Conservation (phyloP, 1,139 yeast genomes). For the Zygosaccharomyces sapae region DNA sequence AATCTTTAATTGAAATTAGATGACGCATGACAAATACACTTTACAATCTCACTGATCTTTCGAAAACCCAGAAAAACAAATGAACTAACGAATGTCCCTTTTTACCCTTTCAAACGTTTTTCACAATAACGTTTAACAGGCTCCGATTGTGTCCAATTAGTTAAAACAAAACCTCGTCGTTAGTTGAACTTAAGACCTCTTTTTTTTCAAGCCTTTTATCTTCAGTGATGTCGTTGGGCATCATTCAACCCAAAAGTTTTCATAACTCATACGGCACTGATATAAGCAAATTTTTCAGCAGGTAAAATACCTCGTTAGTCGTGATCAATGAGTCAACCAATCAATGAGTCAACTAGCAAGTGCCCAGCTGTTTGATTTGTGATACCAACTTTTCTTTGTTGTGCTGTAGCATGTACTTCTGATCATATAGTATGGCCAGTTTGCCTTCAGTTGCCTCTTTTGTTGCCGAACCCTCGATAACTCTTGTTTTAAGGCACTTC, state of each 20-base stretch:
- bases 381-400: background rate
- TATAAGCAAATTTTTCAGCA: slow-evolving; percentile 5
- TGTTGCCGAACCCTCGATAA: slow-evolving; percentile 6
- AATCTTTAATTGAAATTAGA: slow-evolving; percentile 71
- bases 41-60: too few relatives aligned
- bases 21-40: too few relatives aligned
- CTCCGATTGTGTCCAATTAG: background rate
- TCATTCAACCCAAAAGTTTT: background rate
- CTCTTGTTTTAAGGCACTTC: slow-evolving; percentile 1
- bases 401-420: slow-evolving; percentile 6
- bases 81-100: too few relatives aligned
- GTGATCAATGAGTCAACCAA: background rate
- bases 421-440: background rate
- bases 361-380: background rate
- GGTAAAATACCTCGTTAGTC: background rate
- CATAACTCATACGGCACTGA: slow-evolving; percentile 2
- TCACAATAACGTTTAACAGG: too few relatives aligned
- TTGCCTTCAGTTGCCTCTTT: slow-evolving; percentile 8
- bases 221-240: background rate
- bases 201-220: background rate
- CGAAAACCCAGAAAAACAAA: too few relatives aligned
- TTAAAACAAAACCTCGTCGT: slow-evolving; percentile 22
- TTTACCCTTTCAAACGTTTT: too few relatives aligned
- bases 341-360: background rate
- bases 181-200: slow-evolving; percentile 26